A percentile compares a stretch with the other conserved stretches of the same genome.
phyloP scores from a whole-genome alignment of 768 basidiomycete genomes.

The Krasilnikovozyma curviuscula region DNA sequence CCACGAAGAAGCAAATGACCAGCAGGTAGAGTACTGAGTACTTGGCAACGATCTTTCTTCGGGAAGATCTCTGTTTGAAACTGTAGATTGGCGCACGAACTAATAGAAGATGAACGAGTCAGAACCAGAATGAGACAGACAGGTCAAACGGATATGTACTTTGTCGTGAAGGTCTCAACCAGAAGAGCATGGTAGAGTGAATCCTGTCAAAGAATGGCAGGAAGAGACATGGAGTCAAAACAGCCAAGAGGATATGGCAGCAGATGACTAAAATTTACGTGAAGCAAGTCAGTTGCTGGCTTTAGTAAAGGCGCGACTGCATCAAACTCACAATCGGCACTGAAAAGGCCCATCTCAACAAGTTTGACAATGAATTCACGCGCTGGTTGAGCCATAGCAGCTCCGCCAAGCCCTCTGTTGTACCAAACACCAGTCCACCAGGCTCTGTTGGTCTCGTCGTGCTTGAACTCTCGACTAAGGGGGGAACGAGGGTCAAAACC shows the following conservation, averaged over 20 bases:
- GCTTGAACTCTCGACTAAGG: slow-evolving; percentile 75
- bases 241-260: slow-evolving; percentile 50
- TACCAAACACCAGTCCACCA: slow-evolving; percentile 98
- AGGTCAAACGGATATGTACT: slow-evolving; percentile 52
- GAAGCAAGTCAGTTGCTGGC: neutral
- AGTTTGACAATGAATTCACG: slow-evolving; percentile 97
- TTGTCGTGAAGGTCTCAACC: slow-evolving; percentile 73
- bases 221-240: slow-evolving; percentile 69
- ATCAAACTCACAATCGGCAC: slow-evolving; percentile 55
- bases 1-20: slow-evolving; percentile 9
- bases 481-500: too few species aligned
- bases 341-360: slow-evolving; percentile 87
- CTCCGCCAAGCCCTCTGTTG: slow-evolving; percentile 70
- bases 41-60: slow-evolving; percentile 58
- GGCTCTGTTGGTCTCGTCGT: slow-evolving; percentile 92
- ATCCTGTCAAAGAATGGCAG: slow-evolving; percentile 80
- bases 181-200: slow-evolving; percentile 83
- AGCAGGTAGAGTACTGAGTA: slow-evolving; percentile 10
- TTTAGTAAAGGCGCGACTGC: too few species aligned
- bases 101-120: slow-evolving; percentile 84
- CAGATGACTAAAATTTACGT: neutral
- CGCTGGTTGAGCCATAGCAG: slow-evolving; percentile 91
- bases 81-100: slow-evolving; percentile 81
- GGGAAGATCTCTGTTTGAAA: slow-evolving; percentile 69
- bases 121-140: slow-evolving; percentile 33